Evolutionary conservation across 2,329 filamentous ascomycete species (phyloP).

Genomic region (Botryosphaeria dothidea): DNA sequence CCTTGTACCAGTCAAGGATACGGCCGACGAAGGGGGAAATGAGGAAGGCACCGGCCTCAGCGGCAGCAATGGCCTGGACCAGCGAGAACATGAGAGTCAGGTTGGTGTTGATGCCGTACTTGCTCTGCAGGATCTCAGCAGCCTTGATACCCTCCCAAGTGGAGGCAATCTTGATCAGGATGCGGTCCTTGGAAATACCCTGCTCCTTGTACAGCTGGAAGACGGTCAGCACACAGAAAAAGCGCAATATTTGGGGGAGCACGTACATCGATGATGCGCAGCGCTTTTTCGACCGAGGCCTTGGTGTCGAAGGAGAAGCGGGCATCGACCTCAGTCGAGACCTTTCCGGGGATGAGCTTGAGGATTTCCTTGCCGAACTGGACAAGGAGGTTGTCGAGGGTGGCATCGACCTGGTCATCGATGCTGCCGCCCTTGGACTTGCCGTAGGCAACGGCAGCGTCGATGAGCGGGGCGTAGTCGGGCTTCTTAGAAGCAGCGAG

Average conservation of each 20-base stretch:
- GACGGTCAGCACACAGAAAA: slow-evolving; percentile 27
- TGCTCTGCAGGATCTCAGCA: slow-evolving; percentile 90
- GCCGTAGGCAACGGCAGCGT: slow-evolving; percentile 79
- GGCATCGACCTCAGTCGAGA: slow-evolving; percentile 98
- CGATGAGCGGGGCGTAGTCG: slow-evolving; percentile 92
- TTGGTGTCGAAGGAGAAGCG: slow-evolving; percentile 93
- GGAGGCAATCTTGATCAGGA: slow-evolving; percentile 98
- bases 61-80: slow-evolving; percentile 90
- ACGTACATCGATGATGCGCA: slow-evolving; percentile 91
- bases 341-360: slow-evolving; percentile 94
- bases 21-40: slow-evolving; percentile 99
- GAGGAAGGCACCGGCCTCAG: slow-evolving; percentile 93
- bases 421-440: slow-evolving; percentile 69
- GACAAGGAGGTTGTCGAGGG: slow-evolving; percentile 91
- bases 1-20: slow-evolving; percentile 99
- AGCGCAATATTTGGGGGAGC: not conserved
- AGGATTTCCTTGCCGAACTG: slow-evolving; percentile 99
- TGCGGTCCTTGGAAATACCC: slow-evolving; percentile 88
- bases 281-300: slow-evolving; percentile 89
- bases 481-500: slow-evolving; percentile 97
- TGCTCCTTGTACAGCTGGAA: slow-evolving; percentile 86
- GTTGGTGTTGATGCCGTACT: slow-evolving; percentile 98
- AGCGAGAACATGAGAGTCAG: slow-evolving; percentile 98
- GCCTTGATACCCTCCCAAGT: slow-evolving; percentile 99
- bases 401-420: slow-evolving; percentile 82